These are phyloP conservation scores for Kluyveromyces wickerhamii DNA, from an alignment of 805 yeast species.

Conservation along the genomic window DNA sequence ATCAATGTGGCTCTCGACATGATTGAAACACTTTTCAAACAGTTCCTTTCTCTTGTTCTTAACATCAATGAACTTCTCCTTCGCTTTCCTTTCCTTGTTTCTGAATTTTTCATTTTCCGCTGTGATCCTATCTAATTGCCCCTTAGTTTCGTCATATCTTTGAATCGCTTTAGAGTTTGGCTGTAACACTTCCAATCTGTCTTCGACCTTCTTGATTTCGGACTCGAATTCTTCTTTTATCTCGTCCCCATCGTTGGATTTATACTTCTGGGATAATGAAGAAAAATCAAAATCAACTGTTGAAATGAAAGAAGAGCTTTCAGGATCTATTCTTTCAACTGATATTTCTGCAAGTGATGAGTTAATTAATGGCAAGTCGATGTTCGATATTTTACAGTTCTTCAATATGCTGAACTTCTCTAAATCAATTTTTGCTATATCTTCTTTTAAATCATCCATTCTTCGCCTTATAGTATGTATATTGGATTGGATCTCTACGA, in stretches of 20 bases:
- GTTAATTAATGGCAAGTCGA: conserved; percentile 51
- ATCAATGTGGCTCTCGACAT: conserved; percentile 66
- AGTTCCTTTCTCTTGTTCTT: conserved; percentile 49
- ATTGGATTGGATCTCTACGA: conserved; percentile 30
- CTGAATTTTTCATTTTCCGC: conserved; percentile 56
- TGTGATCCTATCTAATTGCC: conserved; percentile 51
- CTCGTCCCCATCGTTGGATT: conserved; percentile 28
- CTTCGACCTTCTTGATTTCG: conserved; percentile 32
- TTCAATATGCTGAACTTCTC: conserved; percentile 55
- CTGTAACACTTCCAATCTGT: conserved; percentile 37
- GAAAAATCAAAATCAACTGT: conserved; percentile 50
- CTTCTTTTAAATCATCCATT: conserved; percentile 40
- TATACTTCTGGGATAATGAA: conserved; percentile 36
- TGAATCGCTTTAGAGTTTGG: conserved; percentile 83
- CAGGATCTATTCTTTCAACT: conserved; percentile 41
- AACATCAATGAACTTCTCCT: conserved; percentile 49
- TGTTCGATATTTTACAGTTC: conserved; percentile 66
- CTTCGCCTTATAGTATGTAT: conserved; percentile 29
- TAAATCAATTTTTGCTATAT: conserved; percentile 42
- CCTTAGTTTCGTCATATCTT: conserved; percentile 61
- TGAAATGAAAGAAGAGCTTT: conserved; percentile 35
- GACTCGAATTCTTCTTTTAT: conserved; percentile 31
- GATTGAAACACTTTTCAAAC: conserved; percentile 70
- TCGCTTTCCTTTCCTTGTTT: conserved; percentile 46
- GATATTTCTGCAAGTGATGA: conserved; percentile 58